Base-by-base conservation (phyloP, 2,329 filamentous ascomycete genomes). In the Exutisphaerella laricina region DNA sequence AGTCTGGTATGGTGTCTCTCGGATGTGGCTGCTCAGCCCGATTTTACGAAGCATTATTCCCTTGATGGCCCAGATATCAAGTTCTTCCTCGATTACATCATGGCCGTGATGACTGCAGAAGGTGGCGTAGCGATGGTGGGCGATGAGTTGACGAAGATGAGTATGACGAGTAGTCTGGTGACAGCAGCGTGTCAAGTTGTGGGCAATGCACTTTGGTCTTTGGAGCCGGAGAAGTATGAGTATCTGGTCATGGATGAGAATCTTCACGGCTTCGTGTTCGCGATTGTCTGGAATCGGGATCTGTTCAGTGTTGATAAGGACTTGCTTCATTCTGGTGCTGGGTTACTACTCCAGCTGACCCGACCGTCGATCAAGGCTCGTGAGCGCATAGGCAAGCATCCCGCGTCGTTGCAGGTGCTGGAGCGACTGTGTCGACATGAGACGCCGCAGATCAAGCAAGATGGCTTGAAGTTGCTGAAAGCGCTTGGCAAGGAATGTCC, bases 1-100 rank as follows among this genome's bases (percentile, higher is more conserved):
- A 58, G 52, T 46, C 23, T 61, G 18, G 51, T 54, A 0, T 61
- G 60, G 59, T 48, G 48, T 42, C 43, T 62, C 8, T 61, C 58
- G 10, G 60, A 62, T 29, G 48, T 59, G 12, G 50, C 60, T 7
- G 58, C 58, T 2, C 41, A 38, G 2, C 44, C 48, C 4, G 39
- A 39, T 2, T 60, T 61, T 37, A 17, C 41, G 2, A 31, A 32
- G 37, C 8, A 12, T 2, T 54, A 55, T 36, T 20, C 33, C 6
- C 33, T 35, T 23, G 33, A 35, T 14, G 33, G 33, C 14, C 8
- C 12, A 39, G 38, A 25, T 28, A 26, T 50, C 23, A 38, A 43
- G 13, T 21, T 20, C 16, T 26, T 53, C 12, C 18, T 50, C 5
- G 33, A 30, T 14, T 17, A 43, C 8, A 43, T 47, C 13, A 35